Percentiles rank a stretch among this genome's conserved stretches.
These are phyloP conservation scores for Globisporangium polare DNA, from an alignment of 352 stramenopile species.

Conservation along the genomic window DNA sequence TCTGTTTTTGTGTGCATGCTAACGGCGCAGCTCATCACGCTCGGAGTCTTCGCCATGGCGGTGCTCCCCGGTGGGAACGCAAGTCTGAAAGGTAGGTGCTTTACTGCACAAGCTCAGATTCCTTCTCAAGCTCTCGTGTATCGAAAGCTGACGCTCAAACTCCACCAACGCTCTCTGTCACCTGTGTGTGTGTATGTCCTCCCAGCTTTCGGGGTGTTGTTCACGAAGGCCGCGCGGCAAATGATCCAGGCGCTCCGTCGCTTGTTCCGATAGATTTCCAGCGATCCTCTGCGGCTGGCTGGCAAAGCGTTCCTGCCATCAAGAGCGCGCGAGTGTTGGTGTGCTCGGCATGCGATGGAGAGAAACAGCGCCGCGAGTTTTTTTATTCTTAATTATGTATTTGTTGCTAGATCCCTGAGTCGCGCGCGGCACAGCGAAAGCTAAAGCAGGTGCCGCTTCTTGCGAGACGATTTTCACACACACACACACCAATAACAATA, in stretches of 20 bases:
- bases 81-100: conserved; percentile 53
- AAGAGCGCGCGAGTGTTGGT: no score
- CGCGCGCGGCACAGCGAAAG: no score
- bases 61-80: conserved; percentile 58
- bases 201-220: conserved; percentile 55
- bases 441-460: no score
- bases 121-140: no score
- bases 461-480: no score
- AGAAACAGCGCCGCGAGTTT: no score
- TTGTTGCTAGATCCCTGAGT: no score
- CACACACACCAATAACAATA: no score
- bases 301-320: background rate
- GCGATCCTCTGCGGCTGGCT: background rate
- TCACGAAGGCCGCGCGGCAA: conserved; percentile 58
- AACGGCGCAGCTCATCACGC: conserved; percentile 46
- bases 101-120: background rate
- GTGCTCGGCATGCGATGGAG: no score
- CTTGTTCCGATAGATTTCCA: conserved; percentile 40
- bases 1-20: background rate
- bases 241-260: conserved; percentile 59
- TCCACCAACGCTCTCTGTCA: background rate
- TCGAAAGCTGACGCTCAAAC: background rate
- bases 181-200: background rate
- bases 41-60: conserved; percentile 52
- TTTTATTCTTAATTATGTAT: no score